These are phyloP conservation scores for Ophiostoma populinum DNA, from an alignment of 2,329 filamentous ascomycete genomes.

Conservation along the genomic window DNA sequence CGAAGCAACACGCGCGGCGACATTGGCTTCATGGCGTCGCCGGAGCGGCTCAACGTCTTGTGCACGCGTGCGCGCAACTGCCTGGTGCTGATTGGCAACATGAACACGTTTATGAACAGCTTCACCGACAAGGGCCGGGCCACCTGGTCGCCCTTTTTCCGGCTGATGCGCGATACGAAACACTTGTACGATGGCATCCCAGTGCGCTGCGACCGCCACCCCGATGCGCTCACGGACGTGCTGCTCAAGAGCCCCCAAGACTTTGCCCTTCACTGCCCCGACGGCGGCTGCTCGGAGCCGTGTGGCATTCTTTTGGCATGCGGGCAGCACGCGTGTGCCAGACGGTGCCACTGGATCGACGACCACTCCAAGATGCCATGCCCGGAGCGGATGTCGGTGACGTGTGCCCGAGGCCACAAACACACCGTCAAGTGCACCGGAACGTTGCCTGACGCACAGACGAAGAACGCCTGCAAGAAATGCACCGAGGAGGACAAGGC, in stretches of 20 bases:
- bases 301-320: conserved; percentile 40
- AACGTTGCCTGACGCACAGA: not conserved
- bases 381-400: conserved; percentile 12
- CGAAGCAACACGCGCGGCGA: conserved; percentile 45
- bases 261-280: conserved; percentile 45
- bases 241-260: conserved; percentile 32
- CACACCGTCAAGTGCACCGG: not conserved
- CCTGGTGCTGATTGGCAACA: conserved; percentile 54
- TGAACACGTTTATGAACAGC: conserved; percentile 44
- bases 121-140: conserved; percentile 30
- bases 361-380: conserved; percentile 25
- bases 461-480: conserved; percentile 24
- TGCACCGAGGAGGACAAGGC: conserved; percentile 35
- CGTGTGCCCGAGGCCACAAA: not conserved
- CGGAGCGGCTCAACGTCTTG: conserved; percentile 52
- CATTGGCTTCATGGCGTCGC: conserved; percentile 52
- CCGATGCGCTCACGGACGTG: conserved; percentile 20
- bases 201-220: conserved; percentile 42
- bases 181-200: conserved; percentile 44
- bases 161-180: conserved; percentile 30
- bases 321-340: conserved; percentile 39
- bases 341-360: conserved; percentile 34
- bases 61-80: conserved; percentile 47
- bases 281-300: conserved; percentile 48
- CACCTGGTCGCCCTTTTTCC: conserved; percentile 41